Conservation (phyloP, 2,329 filamentous ascomycete genomes). For the Monosporascus ibericus region DNA sequence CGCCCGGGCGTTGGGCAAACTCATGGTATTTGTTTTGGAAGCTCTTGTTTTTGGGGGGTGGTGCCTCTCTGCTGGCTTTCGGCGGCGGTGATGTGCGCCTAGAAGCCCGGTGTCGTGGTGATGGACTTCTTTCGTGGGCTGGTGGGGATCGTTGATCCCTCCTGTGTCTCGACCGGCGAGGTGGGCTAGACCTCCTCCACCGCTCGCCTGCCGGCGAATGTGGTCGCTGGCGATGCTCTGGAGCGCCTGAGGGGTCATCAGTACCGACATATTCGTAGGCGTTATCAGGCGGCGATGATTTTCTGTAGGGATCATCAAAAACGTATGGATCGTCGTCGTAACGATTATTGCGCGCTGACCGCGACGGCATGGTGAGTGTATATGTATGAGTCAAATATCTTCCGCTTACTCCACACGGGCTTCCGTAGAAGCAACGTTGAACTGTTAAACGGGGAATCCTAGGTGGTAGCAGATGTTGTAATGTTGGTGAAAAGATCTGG, state of each 20-base stretch:
- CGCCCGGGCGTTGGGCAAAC: constrained; percentile 15
- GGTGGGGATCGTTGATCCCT: constrained; percentile 4
- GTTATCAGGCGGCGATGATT: constrained; percentile 13
- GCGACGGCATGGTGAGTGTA: constrained; percentile 15
- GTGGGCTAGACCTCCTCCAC: constrained; percentile 14
- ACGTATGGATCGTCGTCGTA: constrained; percentile 24
- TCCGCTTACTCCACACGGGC: too few relatives aligned
- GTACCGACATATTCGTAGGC: constrained; percentile 25
- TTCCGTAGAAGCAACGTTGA: too few relatives aligned
- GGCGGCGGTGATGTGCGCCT: constrained; percentile 7
- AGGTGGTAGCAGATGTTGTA: too few relatives aligned
- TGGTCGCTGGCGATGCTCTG: constrained; percentile 10
- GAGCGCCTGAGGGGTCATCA: constrained; percentile 14
- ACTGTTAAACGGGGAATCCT: too few relatives aligned
- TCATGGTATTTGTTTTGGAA: constrained; percentile 7
- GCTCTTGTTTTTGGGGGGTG: constrained; percentile 8
- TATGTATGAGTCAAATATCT: not conserved
- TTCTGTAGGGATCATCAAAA: constrained; percentile 22
- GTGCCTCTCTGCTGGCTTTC: constrained; percentile 3
- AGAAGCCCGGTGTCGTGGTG: constrained; percentile 7
- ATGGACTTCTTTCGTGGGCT: constrained; percentile 3
- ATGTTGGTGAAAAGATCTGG: not conserved
- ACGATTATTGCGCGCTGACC: constrained; percentile 15
- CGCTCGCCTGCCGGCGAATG: constrained; percentile 11
- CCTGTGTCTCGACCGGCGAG: constrained; percentile 14